Conservation (phyloP, 306 rosid genomes). For the barrel medic (Medicago truncatula) region DNA sequence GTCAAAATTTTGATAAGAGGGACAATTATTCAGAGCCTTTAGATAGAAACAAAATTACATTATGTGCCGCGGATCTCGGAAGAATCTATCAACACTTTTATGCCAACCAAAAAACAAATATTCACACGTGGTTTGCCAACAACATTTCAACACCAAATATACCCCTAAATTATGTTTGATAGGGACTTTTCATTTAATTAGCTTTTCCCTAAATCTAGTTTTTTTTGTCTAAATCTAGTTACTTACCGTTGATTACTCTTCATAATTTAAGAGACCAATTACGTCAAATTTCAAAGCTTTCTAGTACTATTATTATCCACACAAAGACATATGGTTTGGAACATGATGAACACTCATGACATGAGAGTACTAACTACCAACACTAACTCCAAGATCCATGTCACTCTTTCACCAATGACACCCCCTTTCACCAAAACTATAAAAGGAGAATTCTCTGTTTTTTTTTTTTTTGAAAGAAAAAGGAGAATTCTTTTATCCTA, state of each 20-base stretch:
- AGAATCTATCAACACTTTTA: slow-evolving; percentile 10
- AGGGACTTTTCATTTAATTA: neutral
- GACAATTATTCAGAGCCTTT: slow-evolving; percentile 2
- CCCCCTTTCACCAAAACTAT: too few relatives aligned
- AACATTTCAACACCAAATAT: slow-evolving; percentile 36
- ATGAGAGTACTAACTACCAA: too few relatives aligned
- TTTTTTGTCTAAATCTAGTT: slow-evolving; percentile 23
- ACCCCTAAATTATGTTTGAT: slow-evolving; percentile 15
- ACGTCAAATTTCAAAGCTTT: slow-evolving; percentile 22
- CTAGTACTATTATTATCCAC: slow-evolving; percentile 1
- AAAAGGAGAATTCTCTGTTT: too few relatives aligned
- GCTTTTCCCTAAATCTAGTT: slow-evolving; percentile 26
- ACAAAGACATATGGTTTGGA: neutral
- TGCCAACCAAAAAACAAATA: slow-evolving; percentile 30
- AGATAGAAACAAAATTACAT: slow-evolving; percentile 20
- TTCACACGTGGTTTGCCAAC: neutral
- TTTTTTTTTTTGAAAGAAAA: too few relatives aligned
- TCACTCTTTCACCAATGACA: too few relatives aligned
- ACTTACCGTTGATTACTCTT: slow-evolving; percentile 40
- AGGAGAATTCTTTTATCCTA: too few relatives aligned
- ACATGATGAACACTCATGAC: neutral
- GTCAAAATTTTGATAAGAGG: neutral
- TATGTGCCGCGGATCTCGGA: slow-evolving; percentile 38
- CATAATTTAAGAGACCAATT: slow-evolving; percentile 7
- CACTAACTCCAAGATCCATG: too few relatives aligned